Evolutionary conservation across 163 green algal genomes (phyloP).

Genomic region (Scenedesmus sp.): DNA sequence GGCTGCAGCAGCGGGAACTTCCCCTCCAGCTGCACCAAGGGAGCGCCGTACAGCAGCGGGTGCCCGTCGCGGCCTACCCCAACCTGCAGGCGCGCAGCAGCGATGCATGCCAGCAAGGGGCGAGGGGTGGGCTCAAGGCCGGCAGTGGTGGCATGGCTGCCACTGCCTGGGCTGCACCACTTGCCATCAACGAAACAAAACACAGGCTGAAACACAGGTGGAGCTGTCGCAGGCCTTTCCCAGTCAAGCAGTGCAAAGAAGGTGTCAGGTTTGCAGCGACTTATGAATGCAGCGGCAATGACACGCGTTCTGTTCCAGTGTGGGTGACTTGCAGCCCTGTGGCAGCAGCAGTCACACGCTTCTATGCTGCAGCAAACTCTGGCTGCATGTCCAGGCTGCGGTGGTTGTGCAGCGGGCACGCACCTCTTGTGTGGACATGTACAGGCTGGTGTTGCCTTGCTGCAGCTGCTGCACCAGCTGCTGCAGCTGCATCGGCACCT

Average conservation of each 20-base stretch:
- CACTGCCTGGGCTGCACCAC: too few relatives aligned
- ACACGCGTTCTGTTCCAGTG: too few relatives aligned
- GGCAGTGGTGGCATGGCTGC: neutral
- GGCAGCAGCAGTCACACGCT: neutral
- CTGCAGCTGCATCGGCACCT: conserved; percentile 71
- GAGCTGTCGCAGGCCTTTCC: too few relatives aligned
- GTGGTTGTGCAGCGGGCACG: neutral
- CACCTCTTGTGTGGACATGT: conserved; percentile 87
- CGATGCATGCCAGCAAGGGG: too few relatives aligned
- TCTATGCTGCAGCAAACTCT: neutral
- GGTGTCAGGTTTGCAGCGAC: too few relatives aligned
- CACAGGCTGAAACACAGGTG: too few relatives aligned
- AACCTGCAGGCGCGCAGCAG: conserved; percentile 48
- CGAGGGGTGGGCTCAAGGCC: too few relatives aligned
- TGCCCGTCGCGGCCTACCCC: conserved; percentile 64
- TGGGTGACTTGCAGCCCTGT: too few relatives aligned
- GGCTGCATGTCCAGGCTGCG: neutral
- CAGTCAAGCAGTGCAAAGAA: too few relatives aligned
- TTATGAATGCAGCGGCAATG: too few relatives aligned
- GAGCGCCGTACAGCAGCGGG: conserved; percentile 68
- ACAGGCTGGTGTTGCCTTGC: conserved; percentile 73
- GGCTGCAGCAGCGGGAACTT: conserved; percentile 74
- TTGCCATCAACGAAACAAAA: too few relatives aligned
- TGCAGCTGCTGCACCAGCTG: conserved; percentile 70
- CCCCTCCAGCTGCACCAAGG: conserved; percentile 64